A percentile compares a stretch with the other conserved stretches of the same genome.
phyloP scores from a whole-genome alignment of 2,329 filamentous ascomycete genomes.

The Atkinsonella texensis region DNA sequence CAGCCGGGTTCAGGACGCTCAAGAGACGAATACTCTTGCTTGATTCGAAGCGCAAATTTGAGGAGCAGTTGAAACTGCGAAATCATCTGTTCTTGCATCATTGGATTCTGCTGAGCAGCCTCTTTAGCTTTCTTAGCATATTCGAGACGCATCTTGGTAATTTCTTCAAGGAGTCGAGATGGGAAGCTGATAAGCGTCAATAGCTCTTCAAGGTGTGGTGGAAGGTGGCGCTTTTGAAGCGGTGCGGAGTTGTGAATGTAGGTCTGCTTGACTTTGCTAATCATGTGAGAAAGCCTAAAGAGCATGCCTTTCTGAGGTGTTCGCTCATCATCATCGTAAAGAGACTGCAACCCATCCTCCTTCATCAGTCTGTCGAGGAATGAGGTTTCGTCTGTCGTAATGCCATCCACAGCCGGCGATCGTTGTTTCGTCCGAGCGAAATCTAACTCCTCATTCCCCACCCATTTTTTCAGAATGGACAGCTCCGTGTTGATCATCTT shows the following conservation, averaged over 20 bases:
- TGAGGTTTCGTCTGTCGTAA: conserved; percentile 74
- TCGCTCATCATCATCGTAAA: conserved; percentile 59
- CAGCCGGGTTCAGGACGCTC: conserved; percentile 82
- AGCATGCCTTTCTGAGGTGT: conserved; percentile 60
- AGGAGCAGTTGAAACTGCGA: conserved; percentile 89
- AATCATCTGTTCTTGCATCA: conserved; percentile 98
- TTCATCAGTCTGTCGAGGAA: conserved; percentile 94
- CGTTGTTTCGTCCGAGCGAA: conserved; percentile 66
- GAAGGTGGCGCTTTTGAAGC: conserved; percentile 81
- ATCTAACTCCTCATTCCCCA: conserved; percentile 89
- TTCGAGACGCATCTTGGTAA: conserved; percentile 80
- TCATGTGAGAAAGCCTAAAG: conserved; percentile 69
- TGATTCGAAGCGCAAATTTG: conserved; percentile 84
- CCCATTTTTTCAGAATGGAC: conserved; percentile 85
- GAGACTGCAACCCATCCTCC: conserved; percentile 83
- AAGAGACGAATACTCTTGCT: conserved; percentile 74
- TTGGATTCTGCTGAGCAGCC: conserved; percentile 76
- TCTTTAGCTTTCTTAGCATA: conserved; percentile 96
- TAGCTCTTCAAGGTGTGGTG: conserved; percentile 92
- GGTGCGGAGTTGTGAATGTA: conserved; percentile 75
- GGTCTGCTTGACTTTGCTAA: conserved; percentile 85
- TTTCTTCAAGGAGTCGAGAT: conserved; percentile 88
- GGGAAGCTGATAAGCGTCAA: conserved; percentile 96
- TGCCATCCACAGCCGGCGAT: conserved; percentile 52
- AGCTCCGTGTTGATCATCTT: conserved; percentile 93